Evolutionary conservation across 768 basidiomycete genomes (phyloP).

Genomic region (Boletus sp.): DNA sequence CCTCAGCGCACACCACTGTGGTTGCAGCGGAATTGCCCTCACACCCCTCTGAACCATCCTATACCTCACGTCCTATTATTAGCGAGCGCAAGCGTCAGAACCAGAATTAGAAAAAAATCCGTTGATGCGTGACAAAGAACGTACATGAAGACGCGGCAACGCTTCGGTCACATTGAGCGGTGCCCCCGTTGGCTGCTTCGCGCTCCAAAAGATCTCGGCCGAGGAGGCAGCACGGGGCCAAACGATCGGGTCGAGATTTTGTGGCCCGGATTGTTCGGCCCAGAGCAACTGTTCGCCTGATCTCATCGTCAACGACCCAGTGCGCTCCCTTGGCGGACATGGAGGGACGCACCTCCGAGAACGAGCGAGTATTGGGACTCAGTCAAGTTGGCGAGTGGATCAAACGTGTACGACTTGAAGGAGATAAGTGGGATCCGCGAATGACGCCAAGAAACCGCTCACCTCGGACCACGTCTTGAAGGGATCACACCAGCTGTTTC

Average conservation of each 20-base stretch:
- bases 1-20: constrained; percentile 53
- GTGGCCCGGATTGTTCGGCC: constrained; percentile 44
- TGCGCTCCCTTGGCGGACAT: not conserved
- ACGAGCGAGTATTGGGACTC: constrained; percentile 35
- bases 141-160: constrained; percentile 46
- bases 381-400: constrained; percentile 45
- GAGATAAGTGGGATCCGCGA: not conserved
- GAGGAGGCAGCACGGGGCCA: constrained; percentile 49
- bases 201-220: constrained; percentile 56
- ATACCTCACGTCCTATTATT: constrained; percentile 39
- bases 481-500: constrained; percentile 48
- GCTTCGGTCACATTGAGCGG: constrained; percentile 37
- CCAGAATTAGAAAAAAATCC: not conserved
- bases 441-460: constrained; percentile 12
- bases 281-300: constrained; percentile 41
- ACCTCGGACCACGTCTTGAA: constrained; percentile 53
- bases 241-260: constrained; percentile 27
- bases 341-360: constrained; percentile 29
- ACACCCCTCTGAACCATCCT: constrained; percentile 49
- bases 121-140: not conserved
- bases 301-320: not conserved
- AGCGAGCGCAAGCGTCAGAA: not conserved
- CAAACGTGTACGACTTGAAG: constrained; percentile 43
- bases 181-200: constrained; percentile 33
- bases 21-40: constrained; percentile 48